Evolutionary conservation across 2,329 filamentous ascomycete genomes (phyloP), one percentile per base, ranked within the genome.

Genomic region (Pseudocercospora vitis): DNA sequence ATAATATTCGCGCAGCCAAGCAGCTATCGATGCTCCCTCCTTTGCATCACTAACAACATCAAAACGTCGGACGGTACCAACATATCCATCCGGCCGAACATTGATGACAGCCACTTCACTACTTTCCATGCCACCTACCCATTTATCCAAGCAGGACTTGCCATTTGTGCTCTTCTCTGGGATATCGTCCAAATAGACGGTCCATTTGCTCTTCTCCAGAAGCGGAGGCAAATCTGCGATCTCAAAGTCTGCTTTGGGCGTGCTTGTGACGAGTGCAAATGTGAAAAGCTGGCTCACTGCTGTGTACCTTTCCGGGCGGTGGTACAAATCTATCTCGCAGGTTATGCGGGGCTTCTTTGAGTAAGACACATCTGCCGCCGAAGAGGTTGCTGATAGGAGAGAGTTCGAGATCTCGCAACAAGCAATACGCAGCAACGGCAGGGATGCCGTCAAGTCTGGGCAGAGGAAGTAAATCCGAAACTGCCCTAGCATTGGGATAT

Each of bases 401-500:
- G 87, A 78, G 1, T 80, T 82, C 4, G 72, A 70, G 46, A 88
- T 75, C 7, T 78, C 73, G 21, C 76, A 71, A 61, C 81, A 86
- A 33, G 89, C 77, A 0, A 74, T 76, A 5, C 80, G 74, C 19
- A 90, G 74, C 70, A 88, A 88, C 1, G 74, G 72, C 50, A 73
- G 74, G 3, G 79, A 77, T 26, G 76, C 69, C 50, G 78, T 74
- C 2, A 89, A 75, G 63, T 88, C 78, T 64, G 81, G 82, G 56
- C 83, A 80, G 56, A 91, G 80, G 56, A 91, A 78, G 68, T 88
- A 90, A 40, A 90, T 80, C 45, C 86, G 81, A 74, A 91, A 91
- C 65, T 91, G 88, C 21, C 87, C 85, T 4, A 91, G 75, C 70
- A 89, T 81, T 1, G 88, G 88, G 39, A 91, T 88, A 64, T 91